Evolutionary conservation across 495 filamentous ascomycete species (phyloP), one percentile per base, ranked within the genome.

Genomic region (Bacidia gigantensis): DNA sequence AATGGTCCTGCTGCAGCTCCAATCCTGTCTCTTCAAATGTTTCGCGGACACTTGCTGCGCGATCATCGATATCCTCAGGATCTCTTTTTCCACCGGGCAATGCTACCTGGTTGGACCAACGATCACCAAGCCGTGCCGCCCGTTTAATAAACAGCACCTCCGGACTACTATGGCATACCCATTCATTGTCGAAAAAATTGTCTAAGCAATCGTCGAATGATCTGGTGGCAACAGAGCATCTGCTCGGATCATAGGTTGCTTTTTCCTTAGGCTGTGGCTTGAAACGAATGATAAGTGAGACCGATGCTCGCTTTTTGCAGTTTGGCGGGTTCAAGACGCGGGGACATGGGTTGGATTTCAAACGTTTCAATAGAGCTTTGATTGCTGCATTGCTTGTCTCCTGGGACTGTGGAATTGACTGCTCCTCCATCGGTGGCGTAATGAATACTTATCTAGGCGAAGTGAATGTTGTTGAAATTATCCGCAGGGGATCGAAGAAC

Each of bases 111-210:
- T 80, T 76, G 0, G 77, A 84, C 85, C 85, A 89, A 46, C 82
- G 71, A 64, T 89, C 85, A 3, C 83, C 83, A 20, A 72, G 69
- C 26, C 85, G 71, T 22, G 81, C 74, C 20, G 85, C 79, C 42
- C 85, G 70, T 63, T 88, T 88, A 63, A 89, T 89, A 58, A 87
- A 86, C 11, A 87, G 69, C 11, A 81, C 70, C 60, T 89, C 85
- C 2, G 84, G 79, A 52, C 84, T 80, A n/a, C 84, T 85, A 60
- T 82, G 65, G 44, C 77, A 70, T 10, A 86, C 82, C 85, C 85
- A 89, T 9, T 70, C 55, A 53, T 84, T 82, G 1, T 69, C 65
- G 60, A 87, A 88, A 68, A 86, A 88, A 14, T 64, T 58, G 17
- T 77, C 66, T 25, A 87, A 57, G 39, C 66, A 69, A 22, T 75